These are phyloP conservation scores for Chytriomyces hyalinus DNA, from an alignment of 192 early-diverging fungal genomes.

Conservation along the genomic window DNA sequence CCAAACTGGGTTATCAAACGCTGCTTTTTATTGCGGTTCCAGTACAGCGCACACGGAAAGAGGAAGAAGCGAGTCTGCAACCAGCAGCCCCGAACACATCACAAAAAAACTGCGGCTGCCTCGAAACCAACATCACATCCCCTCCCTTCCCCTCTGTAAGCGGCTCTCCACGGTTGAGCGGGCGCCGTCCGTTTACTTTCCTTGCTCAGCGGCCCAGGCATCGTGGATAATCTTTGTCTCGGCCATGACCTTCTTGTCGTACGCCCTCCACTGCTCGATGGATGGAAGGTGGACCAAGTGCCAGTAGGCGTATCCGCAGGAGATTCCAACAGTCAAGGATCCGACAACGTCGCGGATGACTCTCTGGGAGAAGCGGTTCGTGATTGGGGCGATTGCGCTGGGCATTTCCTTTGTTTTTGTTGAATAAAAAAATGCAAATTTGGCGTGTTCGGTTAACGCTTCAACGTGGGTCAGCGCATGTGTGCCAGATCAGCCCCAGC, in stretches of 20 bases:
- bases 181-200: constrained; percentile 11
- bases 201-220: constrained; percentile 18
- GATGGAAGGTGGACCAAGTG: constrained; percentile 39
- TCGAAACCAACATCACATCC: not conserved
- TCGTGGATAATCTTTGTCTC: constrained; percentile 40
- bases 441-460: not conserved
- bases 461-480: not conserved
- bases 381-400: constrained; percentile 58
- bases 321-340: constrained; percentile 46
- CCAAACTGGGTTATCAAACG: too few species aligned
- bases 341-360: constrained; percentile 55
- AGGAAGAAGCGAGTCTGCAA: too few species aligned
- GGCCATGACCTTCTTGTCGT: constrained; percentile 34
- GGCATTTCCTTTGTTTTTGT: constrained; percentile 26
- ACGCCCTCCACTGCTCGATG: constrained; percentile 27
- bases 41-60: too few species aligned
- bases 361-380: constrained; percentile 46
- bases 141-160: not conserved
- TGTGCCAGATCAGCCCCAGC: not conserved
- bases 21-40: too few species aligned
- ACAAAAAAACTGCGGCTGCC: not conserved
- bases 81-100: too few species aligned
- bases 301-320: constrained; percentile 45
- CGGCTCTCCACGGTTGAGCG: not conserved
- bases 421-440: not conserved